Evolutionary conservation across 805 yeast genomes (phyloP).

Genomic region (Pichia membranifaciens): DNA sequence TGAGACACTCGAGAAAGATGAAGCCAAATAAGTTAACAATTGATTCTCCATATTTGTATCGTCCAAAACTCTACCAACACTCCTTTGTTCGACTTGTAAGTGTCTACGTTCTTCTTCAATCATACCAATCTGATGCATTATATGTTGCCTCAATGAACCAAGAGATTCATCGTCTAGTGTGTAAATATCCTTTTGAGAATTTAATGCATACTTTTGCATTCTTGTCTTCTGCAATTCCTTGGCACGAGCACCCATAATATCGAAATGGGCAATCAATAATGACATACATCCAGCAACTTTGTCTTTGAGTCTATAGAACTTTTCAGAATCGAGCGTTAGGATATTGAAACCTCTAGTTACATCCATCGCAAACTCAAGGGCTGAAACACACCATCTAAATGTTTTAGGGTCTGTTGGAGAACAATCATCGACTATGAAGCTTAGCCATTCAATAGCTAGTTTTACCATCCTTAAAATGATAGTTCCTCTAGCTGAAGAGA

Average conservation of each 20-base stretch:
- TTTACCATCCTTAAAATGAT: slow-evolving; percentile 68
- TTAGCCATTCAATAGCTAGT: slow-evolving; percentile 83
- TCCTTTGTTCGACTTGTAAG: slow-evolving; percentile 38
- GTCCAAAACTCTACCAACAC: slow-evolving; percentile 86
- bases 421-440: slow-evolving; percentile 91
- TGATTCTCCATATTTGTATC: slow-evolving; percentile 83
- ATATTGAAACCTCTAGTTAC: slow-evolving; percentile 89
- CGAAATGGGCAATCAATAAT: slow-evolving; percentile 87
- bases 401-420: slow-evolving; percentile 86
- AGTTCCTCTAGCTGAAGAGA: slow-evolving; percentile 48
- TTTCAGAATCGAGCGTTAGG: slow-evolving; percentile 68
- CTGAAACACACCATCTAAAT: slow-evolving; percentile 93
- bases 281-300: slow-evolving; percentile 96
- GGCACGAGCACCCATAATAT: slow-evolving; percentile 96
- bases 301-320: slow-evolving; percentile 62
- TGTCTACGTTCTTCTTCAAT: slow-evolving; percentile 54
- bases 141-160: slow-evolving; percentile 56
- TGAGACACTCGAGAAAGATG: slow-evolving; percentile 82
- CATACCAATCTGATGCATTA: slow-evolving; percentile 56
- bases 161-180: slow-evolving; percentile 49
- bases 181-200: slow-evolving; percentile 44
- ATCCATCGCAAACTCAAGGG: slow-evolving; percentile 93
- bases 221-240: slow-evolving; percentile 57
- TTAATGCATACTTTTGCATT: slow-evolving; percentile 48
- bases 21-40: slow-evolving; percentile 77